Base-by-base conservation (phyloP, 495 filamentous ascomycete genomes). In the Cladorrhinum samala region DNA sequence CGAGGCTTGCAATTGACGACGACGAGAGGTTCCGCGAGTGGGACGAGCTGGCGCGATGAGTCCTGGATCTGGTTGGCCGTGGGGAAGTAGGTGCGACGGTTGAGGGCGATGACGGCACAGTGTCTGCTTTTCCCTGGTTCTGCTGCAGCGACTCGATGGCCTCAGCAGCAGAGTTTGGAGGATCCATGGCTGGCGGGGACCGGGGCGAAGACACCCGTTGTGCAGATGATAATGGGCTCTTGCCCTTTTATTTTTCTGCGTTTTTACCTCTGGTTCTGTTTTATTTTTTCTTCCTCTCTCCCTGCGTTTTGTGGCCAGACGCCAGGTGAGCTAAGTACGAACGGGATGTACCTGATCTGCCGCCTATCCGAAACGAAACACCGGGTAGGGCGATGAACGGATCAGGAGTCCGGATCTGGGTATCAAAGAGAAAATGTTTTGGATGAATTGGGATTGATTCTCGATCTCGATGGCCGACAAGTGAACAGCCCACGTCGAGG, bases 1-100 rank as follows among this genome's bases (percentile, higher is more conserved):
- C 54, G 5, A 67, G 56, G 23, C 52, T 62, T 30, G 42, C 50
- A 18, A 43, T 43, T 19, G 64, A 64, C 13, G 64, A 61, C 1
- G 66, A 59, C 4, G 56, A 57, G 4, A 61, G 40, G 27, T 11
- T 64, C 16, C 53, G 61, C 7, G 61, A 63, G 30, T 61, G 60
- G 21, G 57, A 41, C 5, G 39, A 47, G 45, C 45, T 47, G 21
- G 45, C 30, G 46, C 53, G 56, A 20, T 52, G 58, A 24, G 49
- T 39, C 50, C 42, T 58, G 19, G 56, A 50, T 25, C 33, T 45
- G 38, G 37, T 19, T 13, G 41, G 21, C 17, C 37, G 20, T 47
- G 46, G 38, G 18, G 57, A 19, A 14, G 50, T 14, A 17, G 30
- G 16, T 5, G 39, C 53, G n/a, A 30, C 36, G 39, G 48, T 21